A percentile compares a stretch with the other conserved stretches of the same genome.
Evolutionary conservation across 345 rosid species (phyloP).

Genomic region (Eucalyptus grandis): DNA sequence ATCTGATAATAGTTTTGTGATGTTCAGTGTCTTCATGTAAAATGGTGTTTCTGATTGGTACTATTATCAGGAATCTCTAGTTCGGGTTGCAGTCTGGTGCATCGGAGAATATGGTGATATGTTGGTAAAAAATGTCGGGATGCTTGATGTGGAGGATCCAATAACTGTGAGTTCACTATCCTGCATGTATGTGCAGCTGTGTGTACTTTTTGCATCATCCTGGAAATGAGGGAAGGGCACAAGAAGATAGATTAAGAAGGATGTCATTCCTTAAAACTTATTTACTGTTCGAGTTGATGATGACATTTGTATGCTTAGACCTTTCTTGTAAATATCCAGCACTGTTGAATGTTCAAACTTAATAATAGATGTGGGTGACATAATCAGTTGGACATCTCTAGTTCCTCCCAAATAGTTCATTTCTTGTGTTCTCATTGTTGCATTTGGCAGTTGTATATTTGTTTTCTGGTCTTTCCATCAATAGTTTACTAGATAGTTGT

Average conservation of each 20-base stretch:
- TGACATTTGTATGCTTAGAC: background rate
- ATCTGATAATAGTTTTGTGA: background rate
- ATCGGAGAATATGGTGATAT: slow-evolving; percentile 98
- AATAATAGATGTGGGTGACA: background rate
- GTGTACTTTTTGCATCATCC: background rate
- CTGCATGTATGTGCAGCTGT: background rate
- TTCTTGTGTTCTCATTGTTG: background rate
- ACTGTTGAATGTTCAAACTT: background rate
- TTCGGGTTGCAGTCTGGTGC: slow-evolving; percentile 97
- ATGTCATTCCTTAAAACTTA: background rate
- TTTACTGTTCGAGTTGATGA: background rate
- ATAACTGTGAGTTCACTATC: slow-evolving; percentile 53
- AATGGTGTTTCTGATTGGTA: background rate
- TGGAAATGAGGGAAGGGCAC: background rate
- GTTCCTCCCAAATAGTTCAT: background rate
- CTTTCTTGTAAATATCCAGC: background rate
- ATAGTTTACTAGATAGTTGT: background rate
- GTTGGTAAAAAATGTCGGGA: slow-evolving; percentile 78
- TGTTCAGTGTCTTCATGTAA: background rate
- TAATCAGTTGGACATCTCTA: background rate
- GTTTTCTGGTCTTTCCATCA: background rate
- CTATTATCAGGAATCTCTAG: slow-evolving; percentile 73
- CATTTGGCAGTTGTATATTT: background rate
- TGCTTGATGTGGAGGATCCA: slow-evolving; percentile 86
- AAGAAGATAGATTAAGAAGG: background rate